Conservation (phyloP, 306 rosid species). For the Quercus cerris region DNA sequence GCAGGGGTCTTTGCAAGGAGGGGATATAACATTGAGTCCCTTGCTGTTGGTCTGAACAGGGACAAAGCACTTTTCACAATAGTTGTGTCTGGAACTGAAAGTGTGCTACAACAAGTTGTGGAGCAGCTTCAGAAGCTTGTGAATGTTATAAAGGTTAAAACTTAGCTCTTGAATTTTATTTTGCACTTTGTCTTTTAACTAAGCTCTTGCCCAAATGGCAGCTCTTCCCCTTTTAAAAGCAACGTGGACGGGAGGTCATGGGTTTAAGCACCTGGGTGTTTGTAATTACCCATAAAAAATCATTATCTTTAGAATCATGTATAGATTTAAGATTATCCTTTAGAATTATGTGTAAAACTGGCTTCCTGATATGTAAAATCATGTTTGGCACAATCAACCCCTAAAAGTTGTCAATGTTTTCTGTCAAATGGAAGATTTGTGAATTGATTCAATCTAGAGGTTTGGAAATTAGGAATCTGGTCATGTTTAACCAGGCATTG, state of each 20-base stretch:
- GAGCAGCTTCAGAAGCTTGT: slow-evolving; percentile 83
- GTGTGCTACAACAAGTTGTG: slow-evolving; percentile 55
- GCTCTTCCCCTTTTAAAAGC: no score
- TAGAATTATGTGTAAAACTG: not conserved
- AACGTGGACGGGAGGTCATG: no score
- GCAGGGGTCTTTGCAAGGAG: slow-evolving; percentile 79
- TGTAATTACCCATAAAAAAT: no score
- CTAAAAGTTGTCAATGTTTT: not conserved
- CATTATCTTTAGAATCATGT: no score
- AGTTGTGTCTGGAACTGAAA: slow-evolving; percentile 68
- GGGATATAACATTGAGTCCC: slow-evolving; percentile 78
- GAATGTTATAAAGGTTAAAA: slow-evolving; percentile 59
- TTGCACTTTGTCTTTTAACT: not conserved
- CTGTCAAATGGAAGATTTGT: no score
- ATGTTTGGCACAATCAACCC: not conserved
- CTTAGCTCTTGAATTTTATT: not conserved
- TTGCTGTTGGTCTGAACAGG: slow-evolving; percentile 76
- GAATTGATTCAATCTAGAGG: no score
- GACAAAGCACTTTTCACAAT: slow-evolving; percentile 78
- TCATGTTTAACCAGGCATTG: no score
- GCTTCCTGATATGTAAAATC: not conserved
- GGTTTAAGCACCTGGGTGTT: no score
- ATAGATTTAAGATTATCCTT: not conserved
- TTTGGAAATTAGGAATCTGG: no score
- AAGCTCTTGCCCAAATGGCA: no score